Base-by-base conservation (phyloP, 164 flowering plant species). In the Stephania yunnanensis region DNA sequence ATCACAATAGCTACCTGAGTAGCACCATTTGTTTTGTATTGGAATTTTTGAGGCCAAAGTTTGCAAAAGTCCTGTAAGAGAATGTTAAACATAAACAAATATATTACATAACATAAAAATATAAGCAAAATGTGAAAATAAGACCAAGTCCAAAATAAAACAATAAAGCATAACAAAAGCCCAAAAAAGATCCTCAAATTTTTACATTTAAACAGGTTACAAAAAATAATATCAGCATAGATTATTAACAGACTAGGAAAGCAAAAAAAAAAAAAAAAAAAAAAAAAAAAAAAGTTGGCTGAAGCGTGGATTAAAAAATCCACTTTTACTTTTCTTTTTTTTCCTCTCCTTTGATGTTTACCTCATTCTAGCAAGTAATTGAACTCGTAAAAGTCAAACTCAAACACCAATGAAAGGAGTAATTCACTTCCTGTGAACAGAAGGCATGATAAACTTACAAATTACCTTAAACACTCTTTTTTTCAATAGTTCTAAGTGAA, bases 21-120 rank as follows among this genome's bases (percentile, higher is more conserved):
- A 65, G 78, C 88, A 72, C 90, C 90, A 80, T 87, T 87, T 73
- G 90, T 87, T 82, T 80, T 86, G 83, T 82, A 82, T 42, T 86
- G 86, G 79, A 87, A 86, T 69, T 87, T 87, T 19, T 84, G 73
- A 25, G 90, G 89, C 87, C 88, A 87, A 69, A 83, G 73, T 68
- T 87, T 86, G 81, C 80, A 86, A 70, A 87, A 87, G 76, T 87
- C 88, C 90, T 87, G 84, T 71, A 72, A 20, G 63, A 17, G 17
- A 22, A 20, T 25, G 68, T 6, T 17, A 9, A 46, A 68, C 42
- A 22, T 10, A 7, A 46, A 20, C 6, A 68, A 50, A 63, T 42
- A 64, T 25, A 65, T 11, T 63, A 19, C 2, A 67, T 31, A 17
- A 22, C 20, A 36, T 13, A 4, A 12, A 48, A 68, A 44, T 30